Percentiles rank a stretch among this genome's conserved stretches.
These are phyloP conservation scores for Phylloporus sp. DNA, from an alignment of 768 basidiomycete species.

Conservation along the genomic window DNA sequence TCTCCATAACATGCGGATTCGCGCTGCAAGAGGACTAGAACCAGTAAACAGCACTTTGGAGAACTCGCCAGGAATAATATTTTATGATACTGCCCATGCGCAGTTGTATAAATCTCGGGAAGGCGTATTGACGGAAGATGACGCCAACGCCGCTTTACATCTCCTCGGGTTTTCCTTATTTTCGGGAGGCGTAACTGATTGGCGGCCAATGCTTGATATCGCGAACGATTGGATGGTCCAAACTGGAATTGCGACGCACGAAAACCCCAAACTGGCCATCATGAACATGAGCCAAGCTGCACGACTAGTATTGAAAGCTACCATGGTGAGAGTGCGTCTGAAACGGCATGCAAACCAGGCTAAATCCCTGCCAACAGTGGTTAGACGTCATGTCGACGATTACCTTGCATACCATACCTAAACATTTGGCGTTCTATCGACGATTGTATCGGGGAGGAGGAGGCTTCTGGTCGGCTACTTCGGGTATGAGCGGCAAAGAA, in stretches of 20 bases:
- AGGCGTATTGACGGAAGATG: conserved; percentile 54
- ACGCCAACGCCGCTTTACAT: conserved; percentile 76
- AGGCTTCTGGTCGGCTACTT: conserved; percentile 40
- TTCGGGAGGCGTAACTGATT: conserved; percentile 62
- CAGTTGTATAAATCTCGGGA: conserved; percentile 55
- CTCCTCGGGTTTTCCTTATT: conserved; percentile 70
- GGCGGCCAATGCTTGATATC: conserved; percentile 64
- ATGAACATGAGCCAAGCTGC: conserved; percentile 48
- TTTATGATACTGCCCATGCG: conserved; percentile 63
- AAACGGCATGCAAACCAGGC: neutral
- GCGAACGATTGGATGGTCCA: conserved; percentile 74
- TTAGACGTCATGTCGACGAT: conserved; percentile 71
- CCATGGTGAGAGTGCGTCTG: conserved; percentile 51
- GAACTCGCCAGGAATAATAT: conserved; percentile 55
- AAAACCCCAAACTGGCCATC: conserved; percentile 59
- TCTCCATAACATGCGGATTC: conserved; percentile 60
- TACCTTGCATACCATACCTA: conserved; percentile 55
- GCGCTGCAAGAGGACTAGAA: conserved; percentile 58
- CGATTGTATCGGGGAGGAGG: conserved; percentile 53
- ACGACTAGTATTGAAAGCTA: conserved; percentile 62
- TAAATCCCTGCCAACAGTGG: conserved; percentile 48
- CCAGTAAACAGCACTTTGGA: conserved; percentile 48
- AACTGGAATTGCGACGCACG: conserved; percentile 56
- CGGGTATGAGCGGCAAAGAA: conserved; percentile 27
- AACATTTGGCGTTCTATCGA: conserved; percentile 61